Base-by-base conservation (phyloP, 2,329 filamentous ascomycete species). In the Proliferodiscus dingleyae region DNA sequence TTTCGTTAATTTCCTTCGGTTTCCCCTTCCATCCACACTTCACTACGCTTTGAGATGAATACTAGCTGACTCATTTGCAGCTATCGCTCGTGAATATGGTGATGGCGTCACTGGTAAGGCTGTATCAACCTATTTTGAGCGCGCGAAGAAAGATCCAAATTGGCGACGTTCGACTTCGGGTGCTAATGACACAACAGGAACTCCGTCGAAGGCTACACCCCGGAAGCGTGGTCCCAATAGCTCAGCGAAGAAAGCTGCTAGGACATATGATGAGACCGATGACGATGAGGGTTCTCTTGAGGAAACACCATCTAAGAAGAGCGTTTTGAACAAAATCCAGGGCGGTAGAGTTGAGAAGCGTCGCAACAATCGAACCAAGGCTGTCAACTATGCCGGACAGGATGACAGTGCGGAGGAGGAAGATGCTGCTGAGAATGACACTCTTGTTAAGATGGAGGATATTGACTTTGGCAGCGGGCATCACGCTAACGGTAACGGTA, bases 21-120 rank as follows among this genome's bases (percentile, higher is more conserved):
- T 43, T 23, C 38, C 33, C 41, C 37, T n/a, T n/a, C 24, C 13
- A 30, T 40, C 32, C 44, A 22, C 37, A 33, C 37, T 39, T 42
- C 37, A 45, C 39, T 34, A 45, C 24, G 13, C 5, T 6, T 44
- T 53, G 11, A 13, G 37, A 26, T 32, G 41, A 46, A 43, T 19
- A 45, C 39, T 41, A 30, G 51, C 61, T 63, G 60, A 63, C 53
- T 32, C 42, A 36, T 52, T 41, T 37, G 16, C 33, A 64, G 61
- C 56, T 21, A 58, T 60, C 18, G 58, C 59, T 24, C 43, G 50
- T 28, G 43, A 56, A 36, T 59, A 49, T 19, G 59, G 54, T 15
- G 54, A 61, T 19, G 53, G 56, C 26, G 49, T 49, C 3, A 56
- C 52, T 33, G 59, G 57, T 52, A 61, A 61, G 43, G 60, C 59